Evolutionary conservation across 2,329 filamentous ascomycete species (phyloP).

Genomic region (Apiospora phragmitis): DNA sequence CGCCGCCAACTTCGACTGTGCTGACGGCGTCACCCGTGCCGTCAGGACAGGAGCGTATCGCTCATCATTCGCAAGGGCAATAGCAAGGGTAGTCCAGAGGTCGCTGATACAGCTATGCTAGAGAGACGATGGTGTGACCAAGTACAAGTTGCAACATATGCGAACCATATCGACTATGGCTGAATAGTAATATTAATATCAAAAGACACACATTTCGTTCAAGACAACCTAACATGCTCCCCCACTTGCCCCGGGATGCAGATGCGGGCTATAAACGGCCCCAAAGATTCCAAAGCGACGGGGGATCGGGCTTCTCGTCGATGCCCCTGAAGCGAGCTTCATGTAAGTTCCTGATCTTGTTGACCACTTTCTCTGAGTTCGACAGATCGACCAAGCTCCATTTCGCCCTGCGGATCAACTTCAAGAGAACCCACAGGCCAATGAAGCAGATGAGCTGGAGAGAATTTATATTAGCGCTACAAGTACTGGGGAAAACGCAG

Average conservation of each 20-base stretch:
- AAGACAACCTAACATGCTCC: background rate
- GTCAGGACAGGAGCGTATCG: too few species aligned
- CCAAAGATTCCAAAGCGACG: background rate
- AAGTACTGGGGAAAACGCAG: background rate
- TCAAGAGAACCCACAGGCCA: slow-evolving; percentile 30
- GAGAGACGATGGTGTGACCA: background rate
- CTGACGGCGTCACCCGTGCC: too few species aligned
- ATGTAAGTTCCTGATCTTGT: slow-evolving; percentile 32
- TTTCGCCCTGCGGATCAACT: slow-evolving; percentile 25
- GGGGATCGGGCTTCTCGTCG: background rate
- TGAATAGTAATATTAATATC: too few species aligned
- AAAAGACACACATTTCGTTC: background rate
- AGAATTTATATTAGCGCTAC: background rate
- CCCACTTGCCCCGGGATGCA: background rate
- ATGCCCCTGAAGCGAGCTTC: slow-evolving; percentile 17
- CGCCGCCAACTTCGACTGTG: too few species aligned
- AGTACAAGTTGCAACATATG: too few species aligned
- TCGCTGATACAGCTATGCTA: background rate
- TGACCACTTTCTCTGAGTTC: slow-evolving; percentile 25
- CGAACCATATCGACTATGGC: background rate
- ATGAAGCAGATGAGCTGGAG: slow-evolving; percentile 32
- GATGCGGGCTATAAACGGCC: background rate
- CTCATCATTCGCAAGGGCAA: too few species aligned
- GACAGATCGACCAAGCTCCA: slow-evolving; percentile 35
- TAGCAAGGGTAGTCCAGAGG: too few species aligned